Conservation (phyloP, 352 stramenopile species). For the Globisporangium spinosum region DNA sequence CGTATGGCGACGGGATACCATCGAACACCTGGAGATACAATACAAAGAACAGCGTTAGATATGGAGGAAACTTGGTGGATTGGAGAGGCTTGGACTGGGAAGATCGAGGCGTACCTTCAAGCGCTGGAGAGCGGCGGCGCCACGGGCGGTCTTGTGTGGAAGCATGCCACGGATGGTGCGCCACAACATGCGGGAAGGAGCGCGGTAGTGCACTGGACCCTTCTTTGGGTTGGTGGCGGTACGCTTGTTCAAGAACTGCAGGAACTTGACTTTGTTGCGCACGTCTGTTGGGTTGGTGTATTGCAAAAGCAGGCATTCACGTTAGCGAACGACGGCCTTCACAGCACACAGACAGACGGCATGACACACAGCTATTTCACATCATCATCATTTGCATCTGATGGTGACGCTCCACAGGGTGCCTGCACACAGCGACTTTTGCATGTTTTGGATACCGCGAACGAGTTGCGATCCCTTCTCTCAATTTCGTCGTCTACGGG, state of each 20-base stretch:
- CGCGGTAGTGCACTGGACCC: constrained; percentile 98
- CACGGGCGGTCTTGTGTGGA: constrained; percentile 97
- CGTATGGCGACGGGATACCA: constrained; percentile 97
- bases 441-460: constrained; percentile 71
- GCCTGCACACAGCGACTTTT: constrained; percentile 90
- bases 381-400: constrained; percentile 13
- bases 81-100: neutral
- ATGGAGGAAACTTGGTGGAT: neutral
- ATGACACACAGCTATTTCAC: constrained; percentile 59
- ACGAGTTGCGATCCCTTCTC: constrained; percentile 11
- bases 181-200: constrained; percentile 93
- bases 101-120: constrained; percentile 78
- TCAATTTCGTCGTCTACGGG: constrained; percentile 12
- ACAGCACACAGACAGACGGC: constrained; percentile 41
- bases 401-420: constrained; percentile 38
- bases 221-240: constrained; percentile 97
- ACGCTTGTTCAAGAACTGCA: constrained; percentile 98
- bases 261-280: constrained; percentile 97
- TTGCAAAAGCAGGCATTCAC: constrained; percentile 22
- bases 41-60: neutral
- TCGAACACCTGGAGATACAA: constrained; percentile 90
- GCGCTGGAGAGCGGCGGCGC: constrained; percentile 93
- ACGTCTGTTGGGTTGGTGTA: constrained; percentile 68
- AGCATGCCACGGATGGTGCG: constrained; percentile 97
- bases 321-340: constrained; percentile 7